phyloP scores from a whole-genome alignment of 1,284 basidiomycete species.

The Porodaedalea pini region DNA sequence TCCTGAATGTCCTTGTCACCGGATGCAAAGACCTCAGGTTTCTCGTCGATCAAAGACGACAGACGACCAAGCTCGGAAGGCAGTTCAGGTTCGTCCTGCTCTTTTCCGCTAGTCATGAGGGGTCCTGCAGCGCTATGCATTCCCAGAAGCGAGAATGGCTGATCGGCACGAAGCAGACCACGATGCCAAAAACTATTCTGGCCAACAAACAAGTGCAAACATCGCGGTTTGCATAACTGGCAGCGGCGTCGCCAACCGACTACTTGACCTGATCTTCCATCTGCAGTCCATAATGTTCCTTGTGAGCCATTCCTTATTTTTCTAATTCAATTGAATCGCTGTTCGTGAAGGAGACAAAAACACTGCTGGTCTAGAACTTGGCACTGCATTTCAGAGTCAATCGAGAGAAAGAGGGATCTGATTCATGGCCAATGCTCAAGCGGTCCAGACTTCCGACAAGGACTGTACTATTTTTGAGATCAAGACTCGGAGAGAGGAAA shows the following conservation, averaged over 20 bases:
- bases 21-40: slow-evolving; percentile 50
- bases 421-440: slow-evolving; percentile 1
- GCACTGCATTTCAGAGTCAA: background rate
- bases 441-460: slow-evolving; percentile 1
- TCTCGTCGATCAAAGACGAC: slow-evolving; percentile 50
- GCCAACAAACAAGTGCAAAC: background rate
- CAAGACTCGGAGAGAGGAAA: background rate
- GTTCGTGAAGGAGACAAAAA: background rate
- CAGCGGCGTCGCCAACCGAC: no score
- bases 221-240: background rate
- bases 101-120: slow-evolving; percentile 8
- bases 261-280: no score
- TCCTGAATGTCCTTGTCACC: slow-evolving; percentile 55
- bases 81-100: slow-evolving; percentile 23
- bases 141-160: background rate
- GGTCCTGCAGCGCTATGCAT: background rate
- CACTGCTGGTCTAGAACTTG: background rate
- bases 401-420: background rate
- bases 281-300: no score
- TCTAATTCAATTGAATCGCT: no score
- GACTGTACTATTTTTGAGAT: background rate
- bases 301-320: no score
- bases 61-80: slow-evolving; percentile 46
- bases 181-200: background rate
- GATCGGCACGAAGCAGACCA: background rate